Base-by-base conservation (phyloP, 768 basidiomycete species). In the Cubamyces sp. region DNA sequence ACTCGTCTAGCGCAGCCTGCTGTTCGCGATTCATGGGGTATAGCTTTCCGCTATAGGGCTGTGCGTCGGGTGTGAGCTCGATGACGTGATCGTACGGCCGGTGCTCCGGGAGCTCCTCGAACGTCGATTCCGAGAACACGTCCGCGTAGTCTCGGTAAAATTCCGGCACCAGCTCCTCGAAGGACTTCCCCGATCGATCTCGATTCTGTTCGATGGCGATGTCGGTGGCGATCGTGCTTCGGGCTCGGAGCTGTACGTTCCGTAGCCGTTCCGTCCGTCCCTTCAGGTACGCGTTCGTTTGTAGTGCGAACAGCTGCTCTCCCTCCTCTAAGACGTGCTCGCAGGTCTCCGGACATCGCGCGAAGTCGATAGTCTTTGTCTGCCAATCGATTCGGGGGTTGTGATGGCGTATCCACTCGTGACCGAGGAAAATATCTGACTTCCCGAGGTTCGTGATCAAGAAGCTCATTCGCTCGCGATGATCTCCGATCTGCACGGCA, bases 321-420 rank as follows among this genome's bases (percentile, higher is more conserved):
- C 48, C 48, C 18, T 49, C 48, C 18, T 30, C 26, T 25, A 49
- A 14, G 3, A 49, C 48, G 11, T 49, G 48, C 5, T 26, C 25
- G 18, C 43, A 46, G 8, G 55, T 11, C 7, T 45, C 11, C 40
- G 55, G 55, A 25, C 55, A 57, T 23, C 55, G 55, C 3, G 21
- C 4, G 42, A 57, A 57, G 2, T 57, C 26, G n/a, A 57, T 25
- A 3, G 26, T n/a, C 16, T 47, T 40, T 3, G 18, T 16, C 3
- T 51, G 18, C 57, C 57, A 59, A 19, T 59, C 46, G 37, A 59
- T 59, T 3, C n/a, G n/a, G 2, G 57, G 57, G 37, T 59, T 51
- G 37, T 59, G 57, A 23, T 49, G 47, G 3, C n/a, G 9, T 19
- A 59, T 34, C 57, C 57, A 59, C 18, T 48, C 49, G 48, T 59